Percentiles rank a stretch among this genome's conserved stretches.
Conservation (phyloP, 192 early-diverging fungal species). For the Cetraspora pellucida region DNA sequence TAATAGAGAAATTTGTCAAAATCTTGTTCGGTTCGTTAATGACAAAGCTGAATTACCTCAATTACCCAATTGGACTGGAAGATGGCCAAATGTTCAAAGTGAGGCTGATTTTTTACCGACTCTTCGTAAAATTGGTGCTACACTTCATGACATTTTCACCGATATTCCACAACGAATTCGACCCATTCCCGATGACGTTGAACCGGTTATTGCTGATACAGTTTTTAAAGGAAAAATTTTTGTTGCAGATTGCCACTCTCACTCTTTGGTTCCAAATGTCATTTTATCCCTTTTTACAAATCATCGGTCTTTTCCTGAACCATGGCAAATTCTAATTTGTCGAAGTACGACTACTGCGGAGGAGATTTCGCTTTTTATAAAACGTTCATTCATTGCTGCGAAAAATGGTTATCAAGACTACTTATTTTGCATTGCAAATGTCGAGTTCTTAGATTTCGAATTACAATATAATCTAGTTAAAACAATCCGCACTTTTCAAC, state of each 20-base stretch:
- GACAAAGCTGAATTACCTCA: background rate
- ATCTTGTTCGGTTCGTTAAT: constrained; percentile 2
- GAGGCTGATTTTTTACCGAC: background rate
- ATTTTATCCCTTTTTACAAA: constrained; percentile 21
- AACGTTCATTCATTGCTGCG: constrained; percentile 20
- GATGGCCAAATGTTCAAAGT: background rate
- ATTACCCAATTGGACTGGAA: no score
- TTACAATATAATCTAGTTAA: constrained; percentile 29
- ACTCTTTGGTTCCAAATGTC: constrained; percentile 18
- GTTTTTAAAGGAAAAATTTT: constrained; percentile 14
- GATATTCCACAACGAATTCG: background rate
- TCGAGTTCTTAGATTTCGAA: constrained; percentile 26
- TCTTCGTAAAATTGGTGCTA: constrained; percentile 11
- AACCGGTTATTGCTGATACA: background rate
- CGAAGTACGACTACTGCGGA: constrained; percentile 4
- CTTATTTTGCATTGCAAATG: constrained; percentile 29
- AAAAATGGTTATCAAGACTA: constrained; percentile 11
- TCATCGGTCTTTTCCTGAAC: constrained; percentile 23
- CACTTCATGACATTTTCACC: background rate
- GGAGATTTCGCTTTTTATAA: constrained; percentile 25
- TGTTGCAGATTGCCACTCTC: constrained; percentile 26
- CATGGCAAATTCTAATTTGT: constrained; percentile 28
- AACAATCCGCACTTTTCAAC: background rate
- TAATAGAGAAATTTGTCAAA: background rate
- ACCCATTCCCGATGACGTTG: background rate